phyloP scores from a whole-genome alignment of 768 basidiomycete genomes.

The Leccinum subgranulosum region DNA sequence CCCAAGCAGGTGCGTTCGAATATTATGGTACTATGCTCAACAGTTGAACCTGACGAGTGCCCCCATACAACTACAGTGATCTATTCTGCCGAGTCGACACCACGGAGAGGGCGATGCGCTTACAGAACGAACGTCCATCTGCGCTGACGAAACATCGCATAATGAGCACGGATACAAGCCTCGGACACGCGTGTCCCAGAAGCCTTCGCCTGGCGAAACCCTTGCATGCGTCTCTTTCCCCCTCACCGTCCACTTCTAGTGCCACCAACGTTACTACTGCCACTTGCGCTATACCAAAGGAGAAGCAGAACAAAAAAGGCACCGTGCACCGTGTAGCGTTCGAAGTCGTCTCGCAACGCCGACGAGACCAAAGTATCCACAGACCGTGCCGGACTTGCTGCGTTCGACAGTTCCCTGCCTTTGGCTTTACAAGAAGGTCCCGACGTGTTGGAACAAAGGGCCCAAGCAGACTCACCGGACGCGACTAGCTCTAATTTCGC shows the following conservation, averaged over 20 bases:
- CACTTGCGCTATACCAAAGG: too few relatives aligned
- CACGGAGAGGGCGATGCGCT: neutral
- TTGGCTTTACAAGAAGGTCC: neutral
- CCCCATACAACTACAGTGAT: neutral
- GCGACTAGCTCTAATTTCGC: too few relatives aligned
- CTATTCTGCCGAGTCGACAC: neutral
- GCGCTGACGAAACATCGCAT: conserved; percentile 16
- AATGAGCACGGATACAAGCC: conserved; percentile 12
- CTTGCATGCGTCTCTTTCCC: neutral
- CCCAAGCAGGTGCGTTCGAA: conserved; percentile 1
- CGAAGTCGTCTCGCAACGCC: neutral
- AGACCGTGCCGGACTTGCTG: neutral
- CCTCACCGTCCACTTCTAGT: neutral
- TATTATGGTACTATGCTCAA: neutral
- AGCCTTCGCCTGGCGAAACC: neutral
- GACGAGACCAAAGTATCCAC: neutral
- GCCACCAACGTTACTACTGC: neutral
- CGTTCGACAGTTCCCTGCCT: neutral
- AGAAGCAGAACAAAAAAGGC: neutral
- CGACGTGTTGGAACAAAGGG: neutral
- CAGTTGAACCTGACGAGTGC: neutral
- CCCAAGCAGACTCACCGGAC: neutral
- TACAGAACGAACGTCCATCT: conserved; percentile 13
- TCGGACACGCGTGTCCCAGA: neutral
- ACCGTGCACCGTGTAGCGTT: neutral